A percentile compares a stretch with the other conserved stretches of the same genome.
These are phyloP conservation scores for Carnegiea gigantea DNA, from an alignment of 179 eudicot species.

Conservation along the genomic window DNA sequence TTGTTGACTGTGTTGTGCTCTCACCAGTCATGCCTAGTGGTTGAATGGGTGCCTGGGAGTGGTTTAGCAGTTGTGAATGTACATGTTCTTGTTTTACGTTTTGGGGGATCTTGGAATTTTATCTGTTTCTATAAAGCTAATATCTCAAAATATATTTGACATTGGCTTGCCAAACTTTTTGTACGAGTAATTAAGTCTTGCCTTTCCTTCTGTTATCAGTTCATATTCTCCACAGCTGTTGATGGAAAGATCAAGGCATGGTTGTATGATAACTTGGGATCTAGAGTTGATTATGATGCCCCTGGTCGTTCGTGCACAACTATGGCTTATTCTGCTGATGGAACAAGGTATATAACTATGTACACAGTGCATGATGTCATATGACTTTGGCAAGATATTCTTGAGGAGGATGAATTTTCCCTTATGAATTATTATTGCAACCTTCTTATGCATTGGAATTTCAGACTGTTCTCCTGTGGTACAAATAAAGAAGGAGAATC, in stretches of 20 bases:
- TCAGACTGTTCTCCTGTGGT: slow-evolving; percentile 85
- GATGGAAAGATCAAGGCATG: slow-evolving; percentile 64
- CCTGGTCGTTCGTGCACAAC: slow-evolving; percentile 47
- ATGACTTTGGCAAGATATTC: neutral
- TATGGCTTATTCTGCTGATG: slow-evolving; percentile 51
- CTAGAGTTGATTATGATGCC: slow-evolving; percentile 45
- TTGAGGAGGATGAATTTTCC: neutral
- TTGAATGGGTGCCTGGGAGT: neutral
- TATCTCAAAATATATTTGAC: neutral
- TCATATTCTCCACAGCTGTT: slow-evolving; percentile 47
- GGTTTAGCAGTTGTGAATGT: neutral
- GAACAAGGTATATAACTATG: slow-evolving; percentile 38
- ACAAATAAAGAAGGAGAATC: slow-evolving; percentile 89
- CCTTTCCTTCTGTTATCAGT: slow-evolving; percentile 30
- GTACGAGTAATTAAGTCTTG: neutral
- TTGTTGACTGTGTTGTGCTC: slow-evolving; percentile 1
- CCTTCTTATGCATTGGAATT: slow-evolving; percentile 2
- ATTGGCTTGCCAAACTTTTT: neutral
- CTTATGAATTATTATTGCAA: neutral
- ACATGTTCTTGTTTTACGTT: neutral
- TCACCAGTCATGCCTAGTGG: neutral
- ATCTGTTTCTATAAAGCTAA: neutral
- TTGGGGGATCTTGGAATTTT: neutral
- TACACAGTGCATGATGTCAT: neutral
- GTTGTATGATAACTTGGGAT: slow-evolving; percentile 45